phyloP scores from a whole-genome alignment of 495 filamentous ascomycete genomes.

The Cairneyella variabilis region DNA sequence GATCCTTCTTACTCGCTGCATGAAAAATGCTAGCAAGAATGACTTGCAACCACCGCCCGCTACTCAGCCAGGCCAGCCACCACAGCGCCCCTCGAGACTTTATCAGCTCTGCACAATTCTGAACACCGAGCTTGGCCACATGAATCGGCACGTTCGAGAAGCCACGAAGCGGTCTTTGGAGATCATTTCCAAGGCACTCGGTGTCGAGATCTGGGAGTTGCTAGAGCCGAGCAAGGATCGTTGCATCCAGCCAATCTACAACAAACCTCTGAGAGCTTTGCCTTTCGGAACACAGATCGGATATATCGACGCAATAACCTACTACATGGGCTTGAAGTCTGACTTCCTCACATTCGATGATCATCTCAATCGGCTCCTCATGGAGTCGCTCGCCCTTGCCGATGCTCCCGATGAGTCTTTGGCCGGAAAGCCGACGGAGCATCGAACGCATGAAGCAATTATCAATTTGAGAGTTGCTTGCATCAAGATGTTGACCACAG shows the following conservation, averaged over 20 bases:
- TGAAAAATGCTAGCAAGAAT: conserved; percentile 67
- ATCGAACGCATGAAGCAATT: conserved; percentile 85
- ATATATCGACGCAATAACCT: conserved; percentile 95
- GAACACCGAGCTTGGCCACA: conserved; percentile 82
- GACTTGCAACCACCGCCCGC: conserved; percentile 54
- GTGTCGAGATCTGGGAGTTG: conserved; percentile 77
- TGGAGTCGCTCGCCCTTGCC: conserved; percentile 87
- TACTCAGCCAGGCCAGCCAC: conserved; percentile 31
- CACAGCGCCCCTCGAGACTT: conserved; percentile 46
- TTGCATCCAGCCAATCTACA: conserved; percentile 81
- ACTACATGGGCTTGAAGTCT: conserved; percentile 79
- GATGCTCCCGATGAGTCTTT: conserved; percentile 90
- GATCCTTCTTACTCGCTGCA: conserved; percentile 69
- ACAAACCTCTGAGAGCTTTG: conserved; percentile 87
- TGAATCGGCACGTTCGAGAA: conserved; percentile 89
- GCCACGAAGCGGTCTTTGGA: conserved; percentile 76
- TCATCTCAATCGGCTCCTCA: conserved; percentile 78
- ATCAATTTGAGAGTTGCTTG: conserved; percentile 91
- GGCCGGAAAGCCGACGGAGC: conserved; percentile 78
- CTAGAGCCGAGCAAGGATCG: conserved; percentile 83
- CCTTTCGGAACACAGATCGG: conserved; percentile 93
- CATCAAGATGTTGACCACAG: conserved; percentile 85
- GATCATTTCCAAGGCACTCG: conserved; percentile 72
- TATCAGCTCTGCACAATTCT: conserved; percentile 76
- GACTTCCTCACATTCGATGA: conserved; percentile 90